phyloP scores from a whole-genome alignment of 345 rosid genomes.

The Punica granatum region DNA sequence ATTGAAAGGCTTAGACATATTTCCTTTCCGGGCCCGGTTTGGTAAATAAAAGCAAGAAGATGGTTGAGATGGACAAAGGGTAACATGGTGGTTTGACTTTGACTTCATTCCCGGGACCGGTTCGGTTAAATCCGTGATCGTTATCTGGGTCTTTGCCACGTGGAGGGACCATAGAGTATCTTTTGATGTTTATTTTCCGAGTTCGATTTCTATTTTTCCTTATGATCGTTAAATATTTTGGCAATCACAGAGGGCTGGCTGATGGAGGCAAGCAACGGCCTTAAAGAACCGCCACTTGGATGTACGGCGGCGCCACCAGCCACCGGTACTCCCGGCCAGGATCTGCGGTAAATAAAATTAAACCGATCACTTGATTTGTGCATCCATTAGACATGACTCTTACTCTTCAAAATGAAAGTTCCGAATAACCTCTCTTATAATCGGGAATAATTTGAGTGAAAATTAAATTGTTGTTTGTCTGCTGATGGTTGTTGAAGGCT shows the following conservation, averaged over 20 bases:
- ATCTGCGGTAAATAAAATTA: constrained; percentile 47
- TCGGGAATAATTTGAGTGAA: too few relatives aligned
- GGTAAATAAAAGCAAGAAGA: too few relatives aligned
- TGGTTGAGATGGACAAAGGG: not conserved
- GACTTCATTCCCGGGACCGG: not conserved
- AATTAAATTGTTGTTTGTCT: too few relatives aligned
- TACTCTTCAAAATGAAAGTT: too few relatives aligned
- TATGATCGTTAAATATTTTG: not conserved
- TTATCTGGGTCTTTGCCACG: not conserved
- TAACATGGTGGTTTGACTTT: not conserved
- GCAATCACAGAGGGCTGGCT: constrained; percentile 31
- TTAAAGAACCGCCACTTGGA: constrained; percentile 3
- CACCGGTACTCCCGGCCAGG: constrained; percentile 18
- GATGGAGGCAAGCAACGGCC: constrained; percentile 23
- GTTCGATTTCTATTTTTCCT: not conserved
- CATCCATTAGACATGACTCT: not conserved
- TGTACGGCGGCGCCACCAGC: constrained; percentile 20
- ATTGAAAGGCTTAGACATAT: too few relatives aligned
- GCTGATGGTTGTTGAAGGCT: too few relatives aligned
- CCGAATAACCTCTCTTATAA: too few relatives aligned
- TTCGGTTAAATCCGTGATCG: not conserved
- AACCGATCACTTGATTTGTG: not conserved
- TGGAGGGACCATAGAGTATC: not conserved
- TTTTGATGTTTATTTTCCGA: not conserved
- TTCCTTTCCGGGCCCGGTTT: too few relatives aligned